Conservation (phyloP, 1,284 basidiomycete species). For the Apiotrichum porosum region DNA sequence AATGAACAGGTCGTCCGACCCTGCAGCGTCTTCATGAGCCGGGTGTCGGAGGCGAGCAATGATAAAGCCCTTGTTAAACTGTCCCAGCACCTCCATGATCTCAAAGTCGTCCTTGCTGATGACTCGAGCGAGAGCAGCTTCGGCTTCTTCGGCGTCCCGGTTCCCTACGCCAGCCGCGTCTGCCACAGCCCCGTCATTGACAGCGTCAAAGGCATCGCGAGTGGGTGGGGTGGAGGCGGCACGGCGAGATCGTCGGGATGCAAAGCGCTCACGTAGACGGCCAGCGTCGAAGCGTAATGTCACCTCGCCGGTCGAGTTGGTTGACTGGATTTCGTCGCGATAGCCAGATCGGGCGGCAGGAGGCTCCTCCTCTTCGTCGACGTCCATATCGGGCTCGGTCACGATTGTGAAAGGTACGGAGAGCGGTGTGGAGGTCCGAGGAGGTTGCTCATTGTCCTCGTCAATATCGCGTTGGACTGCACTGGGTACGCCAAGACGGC, state of each 20-base stretch:
- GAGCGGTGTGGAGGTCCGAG: no score
- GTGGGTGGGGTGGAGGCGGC: not conserved
- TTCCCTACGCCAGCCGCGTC: constrained; percentile 59
- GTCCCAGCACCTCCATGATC: constrained; percentile 79
- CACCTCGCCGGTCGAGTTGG: constrained; percentile 29
- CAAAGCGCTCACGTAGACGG: constrained; percentile 26
- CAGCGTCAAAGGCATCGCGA: constrained; percentile 23
- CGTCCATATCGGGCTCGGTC: not conserved
- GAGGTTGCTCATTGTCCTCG: no score
- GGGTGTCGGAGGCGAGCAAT: constrained; percentile 61
- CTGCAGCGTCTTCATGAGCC: no score
- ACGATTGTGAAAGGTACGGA: no score
- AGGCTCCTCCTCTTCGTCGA: constrained; percentile 1
- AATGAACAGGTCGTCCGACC: constrained; percentile 89
- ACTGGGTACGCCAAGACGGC: no score
- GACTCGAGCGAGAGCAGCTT: constrained; percentile 71
- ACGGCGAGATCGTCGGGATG: not conserved
- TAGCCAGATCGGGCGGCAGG: constrained; percentile 7
- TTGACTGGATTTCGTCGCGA: constrained; percentile 37
- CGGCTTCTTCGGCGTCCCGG: constrained; percentile 59
- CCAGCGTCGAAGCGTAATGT: constrained; percentile 36
- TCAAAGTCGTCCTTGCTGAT: constrained; percentile 85
- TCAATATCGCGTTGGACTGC: no score
- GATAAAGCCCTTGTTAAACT: constrained; percentile 97
- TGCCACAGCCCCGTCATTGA: constrained; percentile 22